Evolutionary conservation across 2,329 filamentous ascomycete genomes (phyloP).

Genomic region (Thielaviopsis euricoi): DNA sequence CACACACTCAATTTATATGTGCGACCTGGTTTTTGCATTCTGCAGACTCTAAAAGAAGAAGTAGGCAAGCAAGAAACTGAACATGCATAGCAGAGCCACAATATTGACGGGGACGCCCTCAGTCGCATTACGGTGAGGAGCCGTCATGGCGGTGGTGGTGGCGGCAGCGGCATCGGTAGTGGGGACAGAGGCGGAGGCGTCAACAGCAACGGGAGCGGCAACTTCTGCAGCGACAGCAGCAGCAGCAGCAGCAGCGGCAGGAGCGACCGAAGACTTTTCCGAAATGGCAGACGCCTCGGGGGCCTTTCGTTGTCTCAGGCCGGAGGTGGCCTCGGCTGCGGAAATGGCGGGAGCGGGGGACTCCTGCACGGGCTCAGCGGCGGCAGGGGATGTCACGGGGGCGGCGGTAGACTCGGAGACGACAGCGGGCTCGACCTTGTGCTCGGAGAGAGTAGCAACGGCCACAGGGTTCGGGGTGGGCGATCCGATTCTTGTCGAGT

Average conservation of each 20-base stretch:
- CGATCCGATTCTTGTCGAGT: conserved; percentile 11
- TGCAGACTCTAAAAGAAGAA: conserved; percentile 61
- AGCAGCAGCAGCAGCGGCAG: not conserved
- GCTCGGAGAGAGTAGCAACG: not conserved
- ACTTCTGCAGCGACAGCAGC: not conserved
- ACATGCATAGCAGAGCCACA: conserved; percentile 65
- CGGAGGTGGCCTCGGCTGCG: conserved; percentile 1
- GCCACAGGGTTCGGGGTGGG: conserved; percentile 16
- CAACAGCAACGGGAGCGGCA: not conserved
- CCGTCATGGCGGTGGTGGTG: not conserved
- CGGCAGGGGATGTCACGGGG: conserved; percentile 20
- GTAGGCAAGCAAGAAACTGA: conserved; percentile 89
- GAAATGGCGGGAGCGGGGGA: not conserved
- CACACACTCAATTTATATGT: not conserved
- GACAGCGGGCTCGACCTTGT: conserved; percentile 1
- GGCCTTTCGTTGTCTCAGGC: conserved; percentile 8
- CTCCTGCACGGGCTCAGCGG: not conserved
- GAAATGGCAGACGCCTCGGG: not conserved
- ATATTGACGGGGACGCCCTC: conserved; percentile 79
- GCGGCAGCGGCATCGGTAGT: not conserved
- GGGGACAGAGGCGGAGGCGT: not conserved
- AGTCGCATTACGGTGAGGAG: conserved; percentile 8
- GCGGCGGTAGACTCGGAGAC: conserved; percentile 24
- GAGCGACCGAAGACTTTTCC: not conserved
- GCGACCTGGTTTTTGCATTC: not conserved